Evolutionary conservation across 2,329 filamentous ascomycete species (phyloP).

Genomic region (Pestalotiopsis sp.): DNA sequence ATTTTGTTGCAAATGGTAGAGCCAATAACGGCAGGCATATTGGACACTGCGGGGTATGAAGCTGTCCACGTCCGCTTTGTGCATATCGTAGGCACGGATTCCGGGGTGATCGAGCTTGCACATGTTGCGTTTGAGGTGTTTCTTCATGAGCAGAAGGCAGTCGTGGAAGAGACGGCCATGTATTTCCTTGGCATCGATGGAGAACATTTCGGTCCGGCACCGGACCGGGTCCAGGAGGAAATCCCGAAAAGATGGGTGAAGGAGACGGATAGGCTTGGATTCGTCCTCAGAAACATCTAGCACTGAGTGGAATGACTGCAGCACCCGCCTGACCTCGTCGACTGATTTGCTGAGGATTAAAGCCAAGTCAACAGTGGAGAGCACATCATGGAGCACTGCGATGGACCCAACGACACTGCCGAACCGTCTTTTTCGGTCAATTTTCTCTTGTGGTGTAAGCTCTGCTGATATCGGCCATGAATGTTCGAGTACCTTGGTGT

Average conservation of each 20-base stretch:
- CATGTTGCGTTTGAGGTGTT: neutral
- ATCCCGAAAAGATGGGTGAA: neutral
- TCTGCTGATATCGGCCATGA: no score
- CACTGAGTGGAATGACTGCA: neutral
- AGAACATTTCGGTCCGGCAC: neutral
- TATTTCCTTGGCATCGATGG: neutral
- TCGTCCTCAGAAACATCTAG: neutral
- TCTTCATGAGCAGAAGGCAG: neutral
- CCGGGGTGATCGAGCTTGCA: neutral
- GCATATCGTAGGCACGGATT: neutral
- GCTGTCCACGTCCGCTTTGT: neutral
- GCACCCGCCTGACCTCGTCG: neutral
- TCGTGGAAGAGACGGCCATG: neutral
- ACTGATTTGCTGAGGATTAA: neutral
- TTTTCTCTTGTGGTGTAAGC: neutral
- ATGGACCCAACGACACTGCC: neutral
- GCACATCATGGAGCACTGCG: neutral
- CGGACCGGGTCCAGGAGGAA: neutral
- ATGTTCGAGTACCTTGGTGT: neutral
- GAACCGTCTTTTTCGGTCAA: neutral
- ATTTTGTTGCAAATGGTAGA: neutral
- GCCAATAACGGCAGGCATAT: neutral
- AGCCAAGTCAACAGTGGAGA: neutral
- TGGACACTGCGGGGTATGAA: neutral
- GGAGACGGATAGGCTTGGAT: neutral